These are phyloP conservation scores for Ballota nigra DNA, from an alignment of 257 asterid species.

Conservation along the genomic window DNA sequence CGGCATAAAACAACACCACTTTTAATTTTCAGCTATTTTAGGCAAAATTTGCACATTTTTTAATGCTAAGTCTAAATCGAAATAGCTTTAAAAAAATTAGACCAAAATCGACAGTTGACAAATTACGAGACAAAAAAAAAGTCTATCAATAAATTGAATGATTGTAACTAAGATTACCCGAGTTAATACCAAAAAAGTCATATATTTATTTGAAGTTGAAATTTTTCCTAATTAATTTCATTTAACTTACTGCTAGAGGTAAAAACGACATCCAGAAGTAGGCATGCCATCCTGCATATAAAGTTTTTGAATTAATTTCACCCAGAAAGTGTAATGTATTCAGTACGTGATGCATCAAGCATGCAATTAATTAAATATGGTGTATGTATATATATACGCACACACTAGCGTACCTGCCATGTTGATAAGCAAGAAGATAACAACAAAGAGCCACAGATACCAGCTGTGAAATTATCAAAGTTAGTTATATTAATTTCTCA, in stretches of 20 bases:
- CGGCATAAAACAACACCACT: too few species aligned
- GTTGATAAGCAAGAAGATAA: slow-evolving; percentile 72
- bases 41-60: too few species aligned
- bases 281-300: slow-evolving; percentile 82
- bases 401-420: slow-evolving; percentile 56
- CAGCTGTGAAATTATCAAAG: slow-evolving; percentile 44
- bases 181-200: too few species aligned
- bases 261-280: slow-evolving; percentile 89
- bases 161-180: too few species aligned
- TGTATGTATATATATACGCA: too few species aligned
- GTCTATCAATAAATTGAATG: too few species aligned
- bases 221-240: background rate
- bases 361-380: background rate
- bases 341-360: background rate
- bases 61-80: too few species aligned
- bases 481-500: background rate
- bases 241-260: slow-evolving; percentile 63
- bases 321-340: background rate
- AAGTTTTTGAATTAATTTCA: background rate
- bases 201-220: background rate
- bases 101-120: too few species aligned
- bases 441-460: slow-evolving; percentile 90
- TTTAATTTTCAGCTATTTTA: too few species aligned
- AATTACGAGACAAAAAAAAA: too few species aligned
- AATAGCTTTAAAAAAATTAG: too few species aligned